Conservation (phyloP, 2,329 filamentous ascomycete species). For the Fusarium longipes region DNA sequence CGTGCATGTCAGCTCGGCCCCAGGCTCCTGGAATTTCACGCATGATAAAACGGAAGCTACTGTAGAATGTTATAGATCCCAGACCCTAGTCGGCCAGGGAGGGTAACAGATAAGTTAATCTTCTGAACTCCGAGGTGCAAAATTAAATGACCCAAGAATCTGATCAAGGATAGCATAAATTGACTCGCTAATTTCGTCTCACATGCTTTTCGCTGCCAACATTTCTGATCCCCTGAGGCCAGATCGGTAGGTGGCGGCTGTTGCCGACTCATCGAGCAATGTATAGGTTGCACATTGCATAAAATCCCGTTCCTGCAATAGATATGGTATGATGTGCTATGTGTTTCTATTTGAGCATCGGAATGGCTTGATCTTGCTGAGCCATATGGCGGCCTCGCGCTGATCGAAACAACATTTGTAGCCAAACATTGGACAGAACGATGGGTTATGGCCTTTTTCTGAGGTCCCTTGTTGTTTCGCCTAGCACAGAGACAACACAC, state of each 20-base stretch:
- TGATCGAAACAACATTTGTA: not conserved
- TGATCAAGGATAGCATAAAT: not conserved
- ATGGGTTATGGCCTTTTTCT: not conserved
- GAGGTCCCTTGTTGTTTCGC: not conserved
- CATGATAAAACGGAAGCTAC: slow-evolving; percentile 14
- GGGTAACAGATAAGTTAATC: not conserved
- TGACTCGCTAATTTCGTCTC: not conserved
- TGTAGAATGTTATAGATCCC: not conserved
- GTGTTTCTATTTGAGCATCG: not conserved
- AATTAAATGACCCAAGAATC: not conserved
- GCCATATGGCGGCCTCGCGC: not conserved
- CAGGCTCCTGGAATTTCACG: slow-evolving; percentile 25
- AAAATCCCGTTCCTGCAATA: slow-evolving; percentile 5
- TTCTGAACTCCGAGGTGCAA: not conserved
- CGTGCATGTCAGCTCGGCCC: slow-evolving; percentile 31
- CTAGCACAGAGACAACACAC: not conserved
- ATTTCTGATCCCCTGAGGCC: not conserved
- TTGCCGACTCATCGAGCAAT: not conserved
- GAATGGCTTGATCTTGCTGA: not conserved
- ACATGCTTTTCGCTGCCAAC: not conserved
- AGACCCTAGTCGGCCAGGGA: slow-evolving; percentile 1
- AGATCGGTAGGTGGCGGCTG: slow-evolving; percentile 8
- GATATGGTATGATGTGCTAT: slow-evolving; percentile 4
- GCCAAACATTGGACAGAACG: not conserved
- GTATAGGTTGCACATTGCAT: slow-evolving; percentile 7